Evolutionary conservation across 179 eudicot species (phyloP).

Genomic region (Vitellaria paradoxa): DNA sequence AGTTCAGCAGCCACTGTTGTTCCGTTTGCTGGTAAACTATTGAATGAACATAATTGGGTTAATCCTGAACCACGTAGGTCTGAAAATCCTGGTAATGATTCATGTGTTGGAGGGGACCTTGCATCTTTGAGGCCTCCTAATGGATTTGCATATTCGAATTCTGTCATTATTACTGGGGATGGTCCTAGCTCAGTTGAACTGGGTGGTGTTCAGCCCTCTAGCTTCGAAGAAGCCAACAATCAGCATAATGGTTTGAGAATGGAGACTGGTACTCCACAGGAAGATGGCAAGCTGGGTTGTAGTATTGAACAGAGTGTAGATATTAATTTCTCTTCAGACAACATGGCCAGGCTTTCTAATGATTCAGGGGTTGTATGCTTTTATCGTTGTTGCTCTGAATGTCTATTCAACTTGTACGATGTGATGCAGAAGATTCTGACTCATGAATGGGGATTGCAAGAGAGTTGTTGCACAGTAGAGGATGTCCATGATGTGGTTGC

Average conservation of each 20-base stretch:
- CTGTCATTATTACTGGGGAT: slow-evolving; percentile 8
- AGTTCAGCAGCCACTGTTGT: slow-evolving; percentile 15
- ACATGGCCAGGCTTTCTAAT: slow-evolving; percentile 10
- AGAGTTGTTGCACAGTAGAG: slow-evolving; percentile 50
- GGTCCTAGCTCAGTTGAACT: slow-evolving; percentile 22
- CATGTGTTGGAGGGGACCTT: slow-evolving; percentile 14
- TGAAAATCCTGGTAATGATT: slow-evolving; percentile 24
- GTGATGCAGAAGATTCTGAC: slow-evolving; percentile 39
- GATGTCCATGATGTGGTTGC: slow-evolving; percentile 67
- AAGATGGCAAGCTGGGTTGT: slow-evolving; percentile 19
- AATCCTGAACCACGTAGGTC: slow-evolving; percentile 14
- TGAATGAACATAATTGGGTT: slow-evolving; percentile 22
- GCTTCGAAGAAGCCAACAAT: slow-evolving; percentile 18
- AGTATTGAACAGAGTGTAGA: slow-evolving; percentile 15
- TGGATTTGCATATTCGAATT: slow-evolving; percentile 24
- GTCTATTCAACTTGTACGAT: slow-evolving; percentile 43
- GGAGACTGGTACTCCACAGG: slow-evolving; percentile 17
- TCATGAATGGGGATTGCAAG: slow-evolving; percentile 38
- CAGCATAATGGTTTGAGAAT: slow-evolving; percentile 22
- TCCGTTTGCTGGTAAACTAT: slow-evolving; percentile 16
- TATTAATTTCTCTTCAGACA: slow-evolving; percentile 15
- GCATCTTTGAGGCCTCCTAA: slow-evolving; percentile 30
- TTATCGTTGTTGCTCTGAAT: slow-evolving; percentile 66
- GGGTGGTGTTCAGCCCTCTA: slow-evolving; percentile 9
- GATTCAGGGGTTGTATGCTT: slow-evolving; percentile 41